These are phyloP conservation scores for Chimonanthus praecox DNA, from an alignment of 164 flowering plant species.

Conservation along the genomic window DNA sequence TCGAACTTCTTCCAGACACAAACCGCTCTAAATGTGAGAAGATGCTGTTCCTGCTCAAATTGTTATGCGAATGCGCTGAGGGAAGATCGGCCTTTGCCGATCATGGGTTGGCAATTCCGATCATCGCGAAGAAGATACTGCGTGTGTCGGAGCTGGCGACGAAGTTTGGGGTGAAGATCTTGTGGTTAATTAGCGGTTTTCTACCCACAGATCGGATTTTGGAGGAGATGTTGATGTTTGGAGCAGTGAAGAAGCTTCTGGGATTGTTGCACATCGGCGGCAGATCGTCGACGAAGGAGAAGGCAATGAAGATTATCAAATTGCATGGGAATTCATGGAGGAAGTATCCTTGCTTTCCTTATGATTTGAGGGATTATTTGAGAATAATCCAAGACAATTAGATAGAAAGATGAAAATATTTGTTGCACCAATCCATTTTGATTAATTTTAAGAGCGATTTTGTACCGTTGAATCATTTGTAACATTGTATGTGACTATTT, in stretches of 20 bases:
- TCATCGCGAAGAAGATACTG: slow-evolving; percentile 43
- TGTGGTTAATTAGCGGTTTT: slow-evolving; percentile 37
- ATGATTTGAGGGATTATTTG: slow-evolving; percentile 43
- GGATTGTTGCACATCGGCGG: slow-evolving; percentile 42
- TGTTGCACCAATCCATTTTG: too few relatives aligned
- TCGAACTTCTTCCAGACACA: slow-evolving; percentile 61
- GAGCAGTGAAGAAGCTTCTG: slow-evolving; percentile 54
- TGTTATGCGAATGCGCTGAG: slow-evolving; percentile 55
- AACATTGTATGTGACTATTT: too few relatives aligned
- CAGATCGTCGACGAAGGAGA: slow-evolving; percentile 37
- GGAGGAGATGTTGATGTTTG: slow-evolving; percentile 56
- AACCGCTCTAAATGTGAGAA: slow-evolving; percentile 46
- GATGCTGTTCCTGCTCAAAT: slow-evolving; percentile 40
- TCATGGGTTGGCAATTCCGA: slow-evolving; percentile 52
- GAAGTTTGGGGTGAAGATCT: slow-evolving; percentile 47
- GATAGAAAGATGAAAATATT: background rate
- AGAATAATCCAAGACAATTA: slow-evolving; percentile 14
- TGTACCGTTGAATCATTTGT: too few relatives aligned
- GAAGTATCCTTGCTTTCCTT: slow-evolving; percentile 50
- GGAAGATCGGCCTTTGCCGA: slow-evolving; percentile 60
- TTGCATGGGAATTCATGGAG: slow-evolving; percentile 53
- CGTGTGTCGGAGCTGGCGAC: slow-evolving; percentile 40
- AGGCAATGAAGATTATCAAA: slow-evolving; percentile 47
- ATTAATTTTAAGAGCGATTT: too few relatives aligned
- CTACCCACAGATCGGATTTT: slow-evolving; percentile 43